Base-by-base conservation (phyloP, 1,139 yeast genomes). In the Zygosaccharomyces sapae region DNA sequence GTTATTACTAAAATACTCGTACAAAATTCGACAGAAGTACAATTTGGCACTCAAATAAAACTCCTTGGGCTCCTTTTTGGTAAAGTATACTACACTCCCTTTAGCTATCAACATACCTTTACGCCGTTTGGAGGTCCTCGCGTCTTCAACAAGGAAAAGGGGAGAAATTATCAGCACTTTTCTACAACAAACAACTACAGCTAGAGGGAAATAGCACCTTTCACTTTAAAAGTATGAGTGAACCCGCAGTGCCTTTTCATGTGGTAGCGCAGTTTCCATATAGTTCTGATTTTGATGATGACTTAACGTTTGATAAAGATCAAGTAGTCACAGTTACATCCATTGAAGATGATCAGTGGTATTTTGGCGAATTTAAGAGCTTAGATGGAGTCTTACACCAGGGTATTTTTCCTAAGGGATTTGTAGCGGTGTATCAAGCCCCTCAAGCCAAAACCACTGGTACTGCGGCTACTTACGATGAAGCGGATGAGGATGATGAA, bases 311-410 rank as follows among this genome's bases (percentile, higher is more conserved):
- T 57, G 66, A 67, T 1, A 77, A 72, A 5, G 92, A 86, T 18
- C 88, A 85, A 62, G 56, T 76, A 38, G 83, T 92, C 52, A 77
- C 80, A 4, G 96, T 92, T 16, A 79, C 82, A 2, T 79, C 77
- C 27, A 72, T 86, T 49, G 96, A 88, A 59, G 97, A 89, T 62
- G 95, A 80, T 6, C 96, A 90, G 55, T 92, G 98, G 98, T 85
- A 78, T 62, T 72, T 77, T 36, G 98, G 98, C 1, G 71, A 73
- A 10, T 83, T 75, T 56, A 70, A 70, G 16, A 80, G 76, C 42
- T 47, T 54, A 4, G 59, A 59, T 29, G 77, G 78, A 8, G 55
- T 51, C 8, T 46, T 58, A 7, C 67, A 70, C 47, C 65, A 76
- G 31, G 98, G 98, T 7, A 83, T 90, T 72, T 92, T 92, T 58